Conservation (phyloP, 2,329 filamentous ascomycete species). For the Aspergillus fructus region DNA sequence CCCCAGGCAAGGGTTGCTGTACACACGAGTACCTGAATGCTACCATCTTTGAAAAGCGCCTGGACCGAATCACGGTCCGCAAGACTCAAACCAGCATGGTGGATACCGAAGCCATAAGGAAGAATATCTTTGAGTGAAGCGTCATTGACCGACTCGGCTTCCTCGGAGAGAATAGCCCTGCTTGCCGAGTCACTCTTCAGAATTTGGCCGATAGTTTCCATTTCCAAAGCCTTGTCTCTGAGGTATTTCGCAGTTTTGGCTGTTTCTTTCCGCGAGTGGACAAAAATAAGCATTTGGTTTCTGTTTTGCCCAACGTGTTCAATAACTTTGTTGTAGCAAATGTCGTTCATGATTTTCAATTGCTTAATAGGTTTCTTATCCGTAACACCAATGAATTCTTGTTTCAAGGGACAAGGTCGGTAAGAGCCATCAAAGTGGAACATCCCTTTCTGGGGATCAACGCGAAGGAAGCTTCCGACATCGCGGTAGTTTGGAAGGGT, state of each 20-base stretch:
- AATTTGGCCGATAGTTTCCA: constrained; percentile 96
- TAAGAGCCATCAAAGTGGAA: constrained; percentile 97
- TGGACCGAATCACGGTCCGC: constrained; percentile 94
- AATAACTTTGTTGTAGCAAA: constrained; percentile 95
- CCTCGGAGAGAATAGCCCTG: constrained; percentile 81
- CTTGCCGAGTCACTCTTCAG: constrained; percentile 89
- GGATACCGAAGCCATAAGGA: constrained; percentile 96
- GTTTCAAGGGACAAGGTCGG: constrained; percentile 87
- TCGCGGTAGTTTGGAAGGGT: constrained; percentile 96
- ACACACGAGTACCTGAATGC: constrained; percentile 92
- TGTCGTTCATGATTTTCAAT: constrained; percentile 98
- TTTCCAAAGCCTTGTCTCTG: constrained; percentile 92
- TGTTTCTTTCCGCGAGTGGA: constrained; percentile 97
- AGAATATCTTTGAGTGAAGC: constrained; percentile 88
- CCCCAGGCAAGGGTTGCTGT: constrained; percentile 99
- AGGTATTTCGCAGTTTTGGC: constrained; percentile 97
- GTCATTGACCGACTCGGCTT: constrained; percentile 79
- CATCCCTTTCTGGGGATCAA: constrained; percentile 78
- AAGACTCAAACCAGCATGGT: constrained; percentile 95
- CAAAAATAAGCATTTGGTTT: constrained; percentile 98
- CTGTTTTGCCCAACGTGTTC: constrained; percentile 91
- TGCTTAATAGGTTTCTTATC: constrained; percentile 99
- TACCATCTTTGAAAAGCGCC: constrained; percentile 86
- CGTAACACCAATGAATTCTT: constrained; percentile 96
- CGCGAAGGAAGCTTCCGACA: constrained; percentile 91